These are phyloP conservation scores for Peronospora destructor DNA, from an alignment of 352 stramenopile genomes.

Conservation along the genomic window DNA sequence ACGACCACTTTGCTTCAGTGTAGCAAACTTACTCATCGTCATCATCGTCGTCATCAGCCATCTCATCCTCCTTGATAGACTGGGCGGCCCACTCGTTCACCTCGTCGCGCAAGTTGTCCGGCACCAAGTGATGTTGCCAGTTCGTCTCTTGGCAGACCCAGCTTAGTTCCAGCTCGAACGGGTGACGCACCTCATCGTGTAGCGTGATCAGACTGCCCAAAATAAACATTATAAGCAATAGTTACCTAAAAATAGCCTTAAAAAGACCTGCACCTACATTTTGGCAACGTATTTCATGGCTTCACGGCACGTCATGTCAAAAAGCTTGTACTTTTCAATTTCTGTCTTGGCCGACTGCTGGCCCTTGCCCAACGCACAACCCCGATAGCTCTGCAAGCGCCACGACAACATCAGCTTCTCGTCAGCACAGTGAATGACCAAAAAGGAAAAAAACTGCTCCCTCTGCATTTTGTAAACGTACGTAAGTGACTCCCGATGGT, in stretches of 20 bases:
- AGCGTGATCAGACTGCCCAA: conserved; percentile 87
- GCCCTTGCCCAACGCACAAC: conserved; percentile 94
- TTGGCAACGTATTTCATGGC: conserved; percentile 97
- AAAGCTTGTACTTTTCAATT: conserved; percentile 97
- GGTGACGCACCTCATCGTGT: conserved; percentile 96
- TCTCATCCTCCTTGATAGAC: conserved; percentile 84
- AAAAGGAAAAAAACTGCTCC: neutral
- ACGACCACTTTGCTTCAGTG: conserved; percentile 10
- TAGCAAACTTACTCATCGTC: conserved; percentile 30
- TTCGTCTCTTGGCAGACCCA: conserved; percentile 95
- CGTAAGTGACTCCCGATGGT: conserved; percentile 87
- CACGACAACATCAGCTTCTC: neutral
- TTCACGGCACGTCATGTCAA: conserved; percentile 91
- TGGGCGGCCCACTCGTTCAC: conserved; percentile 81
- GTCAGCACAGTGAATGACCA: conserved; percentile 3
- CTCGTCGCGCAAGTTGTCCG: conserved; percentile 81
- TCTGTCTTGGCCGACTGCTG: conserved; percentile 98
- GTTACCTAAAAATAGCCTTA: neutral
- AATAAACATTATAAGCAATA: neutral
- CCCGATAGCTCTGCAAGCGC: conserved; percentile 90
- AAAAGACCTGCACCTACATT: conserved; percentile 73
- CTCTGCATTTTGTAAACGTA: conserved; percentile 26
- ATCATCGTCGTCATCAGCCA: conserved; percentile 83
- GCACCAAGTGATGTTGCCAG: conserved; percentile 93
- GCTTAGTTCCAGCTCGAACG: conserved; percentile 97